These are phyloP conservation scores for Teratosphaeriaceae sp. DNA, from an alignment of 2,329 filamentous ascomycete genomes.

Conservation along the genomic window DNA sequence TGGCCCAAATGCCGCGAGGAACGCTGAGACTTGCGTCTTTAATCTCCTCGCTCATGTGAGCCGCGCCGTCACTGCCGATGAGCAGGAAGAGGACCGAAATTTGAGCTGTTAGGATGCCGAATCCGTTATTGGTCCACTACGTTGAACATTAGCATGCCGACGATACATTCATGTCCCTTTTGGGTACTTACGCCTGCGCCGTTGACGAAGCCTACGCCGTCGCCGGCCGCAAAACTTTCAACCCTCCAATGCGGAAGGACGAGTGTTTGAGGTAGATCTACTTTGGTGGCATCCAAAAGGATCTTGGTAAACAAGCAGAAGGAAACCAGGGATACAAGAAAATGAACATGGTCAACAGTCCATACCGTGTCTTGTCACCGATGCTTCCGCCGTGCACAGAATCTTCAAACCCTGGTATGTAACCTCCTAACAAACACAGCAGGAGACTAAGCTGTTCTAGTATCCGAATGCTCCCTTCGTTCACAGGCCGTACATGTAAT, in stretches of 20 bases:
- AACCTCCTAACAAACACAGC: no score
- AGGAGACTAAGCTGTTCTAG: no score
- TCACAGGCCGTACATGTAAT: no score
- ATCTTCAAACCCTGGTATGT: no score
- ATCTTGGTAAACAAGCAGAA: background rate
- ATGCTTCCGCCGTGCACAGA: no score
- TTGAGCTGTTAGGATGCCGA: background rate
- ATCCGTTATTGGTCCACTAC: background rate
- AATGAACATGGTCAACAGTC: no score
- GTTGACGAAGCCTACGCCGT: no score
- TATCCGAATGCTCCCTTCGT: no score
- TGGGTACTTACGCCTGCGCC: no score
- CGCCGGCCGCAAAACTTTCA: background rate
- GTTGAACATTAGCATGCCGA: no score
- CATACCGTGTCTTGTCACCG: no score
- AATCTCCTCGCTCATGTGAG: slow-evolving; percentile 53
- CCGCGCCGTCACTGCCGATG: slow-evolving; percentile 13
- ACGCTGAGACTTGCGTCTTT: slow-evolving; percentile 45
- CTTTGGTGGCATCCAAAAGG: background rate
- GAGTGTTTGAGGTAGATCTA: background rate
- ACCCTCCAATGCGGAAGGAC: background rate
- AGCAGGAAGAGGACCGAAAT: background rate
- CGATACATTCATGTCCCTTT: no score
- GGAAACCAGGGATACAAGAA: background rate
- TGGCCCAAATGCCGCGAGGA: slow-evolving; percentile 42